Conservation (phyloP, 2,329 filamentous ascomycete species). For the Colletotrichum sp. region DNA sequence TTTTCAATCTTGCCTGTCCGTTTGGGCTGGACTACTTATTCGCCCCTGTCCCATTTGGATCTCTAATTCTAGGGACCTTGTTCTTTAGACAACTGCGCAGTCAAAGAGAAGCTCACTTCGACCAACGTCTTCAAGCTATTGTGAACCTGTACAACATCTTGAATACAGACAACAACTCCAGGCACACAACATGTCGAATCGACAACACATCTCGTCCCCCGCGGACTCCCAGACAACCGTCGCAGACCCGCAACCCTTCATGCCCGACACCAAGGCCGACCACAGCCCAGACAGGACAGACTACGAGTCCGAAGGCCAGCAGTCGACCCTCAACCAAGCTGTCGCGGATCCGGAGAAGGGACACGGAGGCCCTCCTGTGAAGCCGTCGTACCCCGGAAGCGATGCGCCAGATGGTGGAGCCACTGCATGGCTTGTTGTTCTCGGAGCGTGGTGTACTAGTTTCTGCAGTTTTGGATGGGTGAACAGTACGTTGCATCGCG, state of each 20-base stretch:
- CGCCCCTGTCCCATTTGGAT: not conserved
- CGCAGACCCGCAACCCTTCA: not conserved
- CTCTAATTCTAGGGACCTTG: not conserved
- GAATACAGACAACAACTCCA: not conserved
- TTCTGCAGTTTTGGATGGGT: constrained; percentile 47
- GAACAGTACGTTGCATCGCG: constrained; percentile 27
- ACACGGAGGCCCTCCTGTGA: not conserved
- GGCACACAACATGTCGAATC: not conserved
- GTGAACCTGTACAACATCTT: not conserved
- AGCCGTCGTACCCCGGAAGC: not conserved
- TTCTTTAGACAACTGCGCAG: not conserved
- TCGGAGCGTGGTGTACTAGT: constrained; percentile 43
- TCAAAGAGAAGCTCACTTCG: not conserved
- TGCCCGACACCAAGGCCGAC: not conserved
- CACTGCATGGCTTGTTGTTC: constrained; percentile 42
- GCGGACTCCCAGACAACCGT: constrained; percentile 6
- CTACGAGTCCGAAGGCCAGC: constrained; percentile 2
- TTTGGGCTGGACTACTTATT: not conserved
- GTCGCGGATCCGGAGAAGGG: not conserved
- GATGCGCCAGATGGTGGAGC: constrained; percentile 32
- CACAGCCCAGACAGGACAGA: not conserved
- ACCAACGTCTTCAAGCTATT: not conserved
- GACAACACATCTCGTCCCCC: not conserved
- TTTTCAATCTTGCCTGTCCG: not conserved
- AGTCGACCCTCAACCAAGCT: not conserved